Base-by-base conservation (phyloP, 2,329 filamentous ascomycete genomes). In the Alternaria novae-zelandiae region DNA sequence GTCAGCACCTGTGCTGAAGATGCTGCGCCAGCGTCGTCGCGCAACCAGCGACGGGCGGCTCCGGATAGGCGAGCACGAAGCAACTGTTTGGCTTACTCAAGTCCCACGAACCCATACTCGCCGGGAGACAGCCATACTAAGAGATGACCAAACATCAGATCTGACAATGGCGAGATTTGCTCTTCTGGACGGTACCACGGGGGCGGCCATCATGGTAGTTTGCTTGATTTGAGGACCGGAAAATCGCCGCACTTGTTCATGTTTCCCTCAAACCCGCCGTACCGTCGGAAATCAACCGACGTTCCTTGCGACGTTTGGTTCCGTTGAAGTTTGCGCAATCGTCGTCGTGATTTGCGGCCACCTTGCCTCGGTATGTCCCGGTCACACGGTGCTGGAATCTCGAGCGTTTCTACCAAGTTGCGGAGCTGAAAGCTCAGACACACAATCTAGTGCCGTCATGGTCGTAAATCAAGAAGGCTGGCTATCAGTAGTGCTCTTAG, bases 51-150 rank as follows among this genome's bases (percentile, higher is more conserved):
- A 49, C 47, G 51, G 41, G 26, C 45, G 46, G 26, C 26, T 45
- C 61, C 66, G 67, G 64, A 54, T 65, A 53, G 23, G 47, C 51
- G 45, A 62, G 46, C 25, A 69, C 57, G 53, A 63, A 61, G 54
- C 58, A 53, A 56, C 23, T 54, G 46, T 21, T 50, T 44, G 49
- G 44, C 26, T 47, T 13, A 3, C 12, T 63, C 44, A 28, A 61
- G 65, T 67, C 58, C 54, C 64, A 69, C 67, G 58, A 69, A 68
- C 65, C 63, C 67, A 65, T 72, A 70, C 58, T 65, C 44, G 46
- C 41, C 36, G 60, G 64, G 63, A 43, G 53, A 46, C 7, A 20
- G 17, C 46, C 63, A 67, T 65, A 41, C 47, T 11, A 41, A 25
- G 20, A 47, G 51, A 45, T 25, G 20, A 51, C 36, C 51, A 63